Evolutionary conservation across 106 monocot species (phyloP).

Genomic region (Acorus calamus): DNA sequence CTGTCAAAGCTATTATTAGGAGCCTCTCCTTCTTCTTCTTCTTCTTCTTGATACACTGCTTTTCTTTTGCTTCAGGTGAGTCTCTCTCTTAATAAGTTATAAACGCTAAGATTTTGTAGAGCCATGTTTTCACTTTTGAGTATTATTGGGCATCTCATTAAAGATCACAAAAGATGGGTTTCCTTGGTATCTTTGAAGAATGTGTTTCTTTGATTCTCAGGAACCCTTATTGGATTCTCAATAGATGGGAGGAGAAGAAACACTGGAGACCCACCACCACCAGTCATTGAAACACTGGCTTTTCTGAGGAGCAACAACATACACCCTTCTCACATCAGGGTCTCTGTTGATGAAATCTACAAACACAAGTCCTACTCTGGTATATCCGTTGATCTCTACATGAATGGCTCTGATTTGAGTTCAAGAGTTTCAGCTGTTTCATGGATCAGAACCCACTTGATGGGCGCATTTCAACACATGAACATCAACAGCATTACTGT

Average conservation of each 20-base stretch:
- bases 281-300: conserved; percentile 9
- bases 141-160: too few relatives aligned
- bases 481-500: conserved; percentile 29
- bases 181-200: too few relatives aligned
- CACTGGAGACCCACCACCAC: not conserved
- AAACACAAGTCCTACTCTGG: conserved; percentile 11
- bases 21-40: conserved; percentile 13
- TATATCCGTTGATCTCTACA: conserved; percentile 19
- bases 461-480: conserved; percentile 6
- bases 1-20: conserved; percentile 1
- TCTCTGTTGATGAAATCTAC: conserved; percentile 9
- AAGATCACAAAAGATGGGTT: too few relatives aligned
- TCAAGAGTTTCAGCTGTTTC: conserved; percentile 12
- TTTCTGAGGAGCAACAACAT: conserved; percentile 19
- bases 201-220: conserved; percentile 12
- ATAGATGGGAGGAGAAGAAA: conserved; percentile 26
- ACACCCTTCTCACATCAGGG: conserved; percentile 12
- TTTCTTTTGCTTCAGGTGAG: too few relatives aligned
- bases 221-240: conserved; percentile 29
- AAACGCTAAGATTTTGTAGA: too few relatives aligned
- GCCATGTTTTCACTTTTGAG: too few relatives aligned
- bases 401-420: conserved; percentile 13
- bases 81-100: too few relatives aligned
- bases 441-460: conserved; percentile 14
- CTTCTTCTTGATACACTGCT: not conserved